Base-by-base conservation (phyloP, 2,329 filamentous ascomycete species). In the Exophiala sp. region DNA sequence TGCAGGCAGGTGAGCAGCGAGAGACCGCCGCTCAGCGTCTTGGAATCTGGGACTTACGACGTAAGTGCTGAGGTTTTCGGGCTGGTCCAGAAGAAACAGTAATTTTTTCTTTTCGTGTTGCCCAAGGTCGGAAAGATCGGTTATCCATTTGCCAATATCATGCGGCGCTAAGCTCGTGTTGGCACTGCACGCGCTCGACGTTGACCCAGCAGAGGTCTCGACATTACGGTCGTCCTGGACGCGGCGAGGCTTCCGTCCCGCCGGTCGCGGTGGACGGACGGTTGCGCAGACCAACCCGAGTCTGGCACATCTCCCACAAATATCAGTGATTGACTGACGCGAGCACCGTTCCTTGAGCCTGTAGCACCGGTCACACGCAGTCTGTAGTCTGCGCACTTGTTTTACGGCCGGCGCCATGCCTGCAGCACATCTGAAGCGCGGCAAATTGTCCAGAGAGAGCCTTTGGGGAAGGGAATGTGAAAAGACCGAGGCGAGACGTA, bases 351-450 rank as follows among this genome's bases (percentile, higher is more conserved):
- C 53, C 24, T 55, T 55, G 48, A 55, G 53, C 42, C 35, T 29
- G 16, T 55, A 55, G 38, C 53, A 55, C 38, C 53, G 43, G 40
- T 55, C 53, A 44, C 53, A 55, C 10, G 53, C 53, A 32, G 42
- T 29, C 53, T 43, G 24, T 14, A 39, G n/a, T 29, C 43, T 11
- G 29, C 48, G 52, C 6, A n/a, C 20, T 20, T 24, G 52, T 29
- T 41, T 18, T 36, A 29, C 21, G 18, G 42, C 29, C 5, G 47
- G 42, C 42, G 47, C 47, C 52, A 55, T 55, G 16, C 11, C 24
- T 38, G 29, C 12, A 16, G 35, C 5, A 29, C 24, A 29, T 8
- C 24, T 5, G 24, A 29, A 29, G 24, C 7, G 24, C 7, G 24
- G 24, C 7, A 8, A 8, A 29, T 29, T 29, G 24, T 29, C 24